Conservation (phyloP, 768 basidiomycete genomes). For the Calocybe indica region DNA sequence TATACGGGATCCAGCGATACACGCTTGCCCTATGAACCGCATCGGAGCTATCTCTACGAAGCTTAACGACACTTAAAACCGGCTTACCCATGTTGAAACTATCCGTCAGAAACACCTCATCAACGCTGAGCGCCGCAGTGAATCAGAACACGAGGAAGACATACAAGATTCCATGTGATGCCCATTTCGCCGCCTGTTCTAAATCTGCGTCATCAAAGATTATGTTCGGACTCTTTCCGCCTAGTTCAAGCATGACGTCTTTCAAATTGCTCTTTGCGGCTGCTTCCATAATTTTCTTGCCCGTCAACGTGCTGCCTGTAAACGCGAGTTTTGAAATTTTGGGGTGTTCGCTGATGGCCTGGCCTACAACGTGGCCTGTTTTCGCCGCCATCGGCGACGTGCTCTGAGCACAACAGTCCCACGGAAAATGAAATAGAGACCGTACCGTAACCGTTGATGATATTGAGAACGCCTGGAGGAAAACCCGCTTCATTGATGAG, state of each 20-base stretch:
- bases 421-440: neutral
- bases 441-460: slow-evolving; percentile 59
- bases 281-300: slow-evolving; percentile 66
- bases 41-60: slow-evolving; percentile 18
- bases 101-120: neutral
- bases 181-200: slow-evolving; percentile 62
- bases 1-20: slow-evolving; percentile 78
- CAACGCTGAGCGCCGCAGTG: neutral
- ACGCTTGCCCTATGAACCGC: slow-evolving; percentile 68
- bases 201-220: slow-evolving; percentile 62
- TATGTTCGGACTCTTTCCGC: slow-evolving; percentile 60
- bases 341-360: slow-evolving; percentile 61
- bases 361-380: slow-evolving; percentile 46
- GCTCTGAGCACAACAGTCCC: neutral
- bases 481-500: slow-evolving; percentile 68
- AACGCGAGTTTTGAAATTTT: slow-evolving; percentile 70
- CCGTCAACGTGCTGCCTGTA: slow-evolving; percentile 71
- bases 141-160: slow-evolving; percentile 13
- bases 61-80: neutral
- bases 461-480: slow-evolving; percentile 71
- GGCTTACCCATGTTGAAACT: slow-evolving; percentile 23
- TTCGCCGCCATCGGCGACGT: neutral
- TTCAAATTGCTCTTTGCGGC: slow-evolving; percentile 72
- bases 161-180: slow-evolving; percentile 60
- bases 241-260: slow-evolving; percentile 67